A percentile compares a stretch with the other conserved stretches of the same genome.
These are phyloP conservation scores for Mariannaea sp. DNA, from an alignment of 2,329 filamentous ascomycete species.

Conservation along the genomic window DNA sequence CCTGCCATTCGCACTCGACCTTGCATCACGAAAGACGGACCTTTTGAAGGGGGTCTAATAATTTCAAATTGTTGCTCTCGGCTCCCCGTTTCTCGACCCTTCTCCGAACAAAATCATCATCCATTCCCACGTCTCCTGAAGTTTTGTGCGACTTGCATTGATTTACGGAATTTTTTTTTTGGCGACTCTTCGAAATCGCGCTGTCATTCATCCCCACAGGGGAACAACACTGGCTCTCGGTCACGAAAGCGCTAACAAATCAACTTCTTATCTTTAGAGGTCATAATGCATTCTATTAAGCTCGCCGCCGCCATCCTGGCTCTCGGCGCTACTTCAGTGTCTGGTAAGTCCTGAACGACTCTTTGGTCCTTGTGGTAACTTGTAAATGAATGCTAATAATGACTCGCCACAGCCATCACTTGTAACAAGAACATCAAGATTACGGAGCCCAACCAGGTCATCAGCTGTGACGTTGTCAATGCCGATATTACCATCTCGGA, in stretches of 20 bases:
- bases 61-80: not conserved
- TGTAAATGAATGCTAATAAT: conserved; percentile 4
- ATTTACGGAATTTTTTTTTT: conserved; percentile 12
- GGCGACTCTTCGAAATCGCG: too few species aligned
- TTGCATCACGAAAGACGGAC: not conserved
- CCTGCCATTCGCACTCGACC: not conserved
- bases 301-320: conserved; percentile 54
- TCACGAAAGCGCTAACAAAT: conserved; percentile 25
- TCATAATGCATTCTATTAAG: conserved; percentile 54
- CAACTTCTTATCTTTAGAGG: conserved; percentile 30
- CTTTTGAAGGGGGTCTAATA: conserved; percentile 10
- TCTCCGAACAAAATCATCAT: conserved; percentile 19
- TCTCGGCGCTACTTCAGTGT: conserved; percentile 46
- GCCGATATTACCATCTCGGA: conserved; percentile 70
- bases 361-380: not conserved
- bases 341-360: conserved; percentile 44
- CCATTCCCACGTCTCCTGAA: conserved; percentile 14
- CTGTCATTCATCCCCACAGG: too few species aligned
- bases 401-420: conserved; percentile 37
- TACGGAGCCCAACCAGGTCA: conserved; percentile 62
- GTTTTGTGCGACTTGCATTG: conserved; percentile 22
- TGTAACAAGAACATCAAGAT: conserved; percentile 63
- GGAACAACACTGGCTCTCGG: not conserved
- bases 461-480: conserved; percentile 71
- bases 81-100: not conserved